Conservation (phyloP, 176 grass and related monocot genomes). For the Triticum timopheevii region DNA sequence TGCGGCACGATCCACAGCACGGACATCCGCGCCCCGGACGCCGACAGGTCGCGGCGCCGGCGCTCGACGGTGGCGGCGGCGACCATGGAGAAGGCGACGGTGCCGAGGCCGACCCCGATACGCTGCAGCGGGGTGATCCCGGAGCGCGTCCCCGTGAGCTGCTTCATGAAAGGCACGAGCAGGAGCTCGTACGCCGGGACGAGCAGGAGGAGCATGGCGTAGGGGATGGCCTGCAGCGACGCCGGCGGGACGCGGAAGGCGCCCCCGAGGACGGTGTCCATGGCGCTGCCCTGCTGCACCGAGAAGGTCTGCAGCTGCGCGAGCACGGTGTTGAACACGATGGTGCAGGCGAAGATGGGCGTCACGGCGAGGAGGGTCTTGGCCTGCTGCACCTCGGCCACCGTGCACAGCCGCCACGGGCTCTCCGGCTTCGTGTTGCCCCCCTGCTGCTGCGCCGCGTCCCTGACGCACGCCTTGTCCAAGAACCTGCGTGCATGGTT, state of each 20-base stretch:
- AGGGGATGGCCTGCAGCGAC: slow-evolving; percentile 89
- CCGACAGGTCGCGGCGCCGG: slow-evolving; percentile 46
- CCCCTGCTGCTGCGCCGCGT: slow-evolving; percentile 30
- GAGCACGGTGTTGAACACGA: slow-evolving; percentile 96
- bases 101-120: slow-evolving; percentile 78
- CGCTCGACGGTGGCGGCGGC: slow-evolving; percentile 70
- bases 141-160: slow-evolving; percentile 46
- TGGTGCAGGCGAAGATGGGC: slow-evolving; percentile 96
- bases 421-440: slow-evolving; percentile 55
- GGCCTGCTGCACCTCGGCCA: slow-evolving; percentile 60
- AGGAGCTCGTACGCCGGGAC: slow-evolving; percentile 78
- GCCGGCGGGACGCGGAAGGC: slow-evolving; percentile 82
- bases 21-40: slow-evolving; percentile 25
- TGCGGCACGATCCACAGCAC: slow-evolving; percentile 93
- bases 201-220: slow-evolving; percentile 72
- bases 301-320: slow-evolving; percentile 99
- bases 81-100: slow-evolving; percentile 80
- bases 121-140: slow-evolving; percentile 88
- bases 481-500: slow-evolving; percentile 50
- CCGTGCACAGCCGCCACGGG: slow-evolving; percentile 79
- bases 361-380: slow-evolving; percentile 88
- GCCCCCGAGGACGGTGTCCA: slow-evolving; percentile 64
- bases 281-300: slow-evolving; percentile 86
- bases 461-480: slow-evolving; percentile 78
- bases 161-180: slow-evolving; percentile 64